Evolutionary conservation across 495 filamentous ascomycete species (phyloP).

Genomic region (Parachaetomium inaequale): DNA sequence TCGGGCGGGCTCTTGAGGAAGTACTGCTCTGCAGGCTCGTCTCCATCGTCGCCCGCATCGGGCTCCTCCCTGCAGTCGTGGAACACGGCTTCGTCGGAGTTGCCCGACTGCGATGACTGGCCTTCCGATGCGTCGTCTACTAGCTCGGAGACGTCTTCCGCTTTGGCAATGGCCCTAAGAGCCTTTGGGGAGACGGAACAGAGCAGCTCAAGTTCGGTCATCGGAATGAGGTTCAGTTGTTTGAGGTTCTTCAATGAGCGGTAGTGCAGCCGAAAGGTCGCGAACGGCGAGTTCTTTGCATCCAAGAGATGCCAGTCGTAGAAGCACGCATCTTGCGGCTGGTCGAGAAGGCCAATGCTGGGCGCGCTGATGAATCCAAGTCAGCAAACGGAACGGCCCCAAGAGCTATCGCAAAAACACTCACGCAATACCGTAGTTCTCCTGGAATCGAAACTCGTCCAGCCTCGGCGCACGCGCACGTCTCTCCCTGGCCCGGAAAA

Average conservation of each 20-base stretch:
- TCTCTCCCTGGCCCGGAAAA: conserved; percentile 45
- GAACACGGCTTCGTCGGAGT: conserved; percentile 22
- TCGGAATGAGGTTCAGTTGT: conserved; percentile 39
- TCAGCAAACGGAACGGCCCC: conserved; percentile 6
- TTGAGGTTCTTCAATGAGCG: conserved; percentile 42
- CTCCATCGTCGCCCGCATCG: background rate
- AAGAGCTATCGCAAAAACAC: conserved; percentile 7
- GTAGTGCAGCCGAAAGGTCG: conserved; percentile 50
- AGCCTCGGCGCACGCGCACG: conserved; percentile 33
- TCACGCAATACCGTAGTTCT: conserved; percentile 49
- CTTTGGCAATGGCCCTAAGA: background rate
- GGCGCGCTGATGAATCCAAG: conserved; percentile 30
- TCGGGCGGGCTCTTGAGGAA: conserved; percentile 33
- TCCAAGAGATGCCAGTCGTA: conserved; percentile 48
- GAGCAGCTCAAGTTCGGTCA: conserved; percentile 19
- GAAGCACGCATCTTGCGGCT: conserved; percentile 45
- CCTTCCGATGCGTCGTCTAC: background rate
- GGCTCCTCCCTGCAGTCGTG: conserved; percentile 1
- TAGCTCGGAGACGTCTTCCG: background rate
- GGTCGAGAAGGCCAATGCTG: conserved; percentile 45
- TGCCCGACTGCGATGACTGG: background rate
- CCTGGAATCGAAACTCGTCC: conserved; percentile 36
- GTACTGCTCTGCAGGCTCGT: conserved; percentile 8
- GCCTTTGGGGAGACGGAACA: conserved; percentile 11
- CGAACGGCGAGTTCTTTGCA: conserved; percentile 44